Evolutionary conservation across 2,329 filamentous ascomycete species (phyloP), one percentile per base, ranked within the genome.

Genomic region (Phaeosphaeriaceae sp.): DNA sequence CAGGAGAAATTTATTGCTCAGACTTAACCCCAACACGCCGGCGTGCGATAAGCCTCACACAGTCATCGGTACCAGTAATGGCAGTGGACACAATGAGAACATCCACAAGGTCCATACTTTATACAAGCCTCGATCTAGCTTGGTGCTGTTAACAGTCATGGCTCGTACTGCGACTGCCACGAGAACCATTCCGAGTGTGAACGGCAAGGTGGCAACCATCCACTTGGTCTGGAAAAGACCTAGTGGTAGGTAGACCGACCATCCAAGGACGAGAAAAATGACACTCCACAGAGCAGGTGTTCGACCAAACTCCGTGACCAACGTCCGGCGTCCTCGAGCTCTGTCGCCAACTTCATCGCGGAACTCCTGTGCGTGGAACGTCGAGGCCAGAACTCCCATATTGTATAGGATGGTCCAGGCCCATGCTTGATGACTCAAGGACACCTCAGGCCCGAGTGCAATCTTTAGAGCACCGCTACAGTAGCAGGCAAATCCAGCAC

Each of bases 261-360:
- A 67, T 23, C 61, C 63, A 11, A 35, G 17, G 10, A 65, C 59
- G 7, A 46, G 40, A 3, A 52, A 15, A 46, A 60, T 52, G n/a
- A 65, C 60, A 17, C 56, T 58, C 54, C 60, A 59, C 21, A 65
- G 47, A 2, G 60, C 55, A 1, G 10, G 30, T 43, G 50, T 56
- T 1, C 64, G 60, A 4, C 65, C 64, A 93, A 94, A 80, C 90
- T 93, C 82, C 89, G 93, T 85, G 89, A 91, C 81, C 92, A 93
- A 87, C 86, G 91, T 72, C 93, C 90, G 58, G 93, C 92, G 22
- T 90, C 92, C 59, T 92, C 91, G 55, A 93, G 94, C 83, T 88
- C 44, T 53, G 24, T 67, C 64, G 19, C 67, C 67, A 7, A 52
- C 58, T 42, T 65, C 72, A 47, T 81, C 79, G 6, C 77, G 70